A percentile compares a stretch with the other conserved stretches of the same genome.
phyloP scores from a whole-genome alignment of 1,139 yeast genomes.

The Geotrichum fermentans region DNA sequence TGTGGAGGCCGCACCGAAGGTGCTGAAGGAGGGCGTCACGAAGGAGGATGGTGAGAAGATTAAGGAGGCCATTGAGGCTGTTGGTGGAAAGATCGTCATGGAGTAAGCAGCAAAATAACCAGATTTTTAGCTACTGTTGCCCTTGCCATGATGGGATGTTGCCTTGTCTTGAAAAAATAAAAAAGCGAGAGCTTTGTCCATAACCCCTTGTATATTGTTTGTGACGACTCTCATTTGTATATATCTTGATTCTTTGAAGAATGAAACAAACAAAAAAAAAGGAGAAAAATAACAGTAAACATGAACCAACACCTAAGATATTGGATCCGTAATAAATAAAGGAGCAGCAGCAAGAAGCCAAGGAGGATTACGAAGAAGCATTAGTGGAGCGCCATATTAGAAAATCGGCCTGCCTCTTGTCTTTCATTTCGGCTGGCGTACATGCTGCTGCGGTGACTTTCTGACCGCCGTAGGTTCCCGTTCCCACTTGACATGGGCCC shows the following conservation, averaged over 20 bases:
- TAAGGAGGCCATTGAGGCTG: constrained; percentile 84
- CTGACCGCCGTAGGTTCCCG: no score
- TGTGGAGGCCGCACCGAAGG: constrained; percentile 96
- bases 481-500: no score
- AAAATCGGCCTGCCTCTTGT: no score
- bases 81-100: constrained; percentile 87
- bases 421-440: no score
- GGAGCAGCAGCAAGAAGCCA: no score
- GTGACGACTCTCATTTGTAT: not conserved
- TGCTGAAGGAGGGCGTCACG: constrained; percentile 76
- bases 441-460: no score
- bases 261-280: not conserved
- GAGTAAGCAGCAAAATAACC: constrained; percentile 50
- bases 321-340: no score
- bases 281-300: no score
- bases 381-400: no score
- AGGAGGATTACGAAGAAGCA: no score
- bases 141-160: not conserved
- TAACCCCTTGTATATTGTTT: no score
- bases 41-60: constrained; percentile 91
- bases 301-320: no score
- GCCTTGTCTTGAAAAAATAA: not conserved
- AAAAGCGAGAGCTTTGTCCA: not conserved
- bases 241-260: not conserved
- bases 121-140: not conserved